A percentile compares a stretch with the other conserved stretches of the same genome.
Conservation (phyloP, 2,329 filamentous ascomycete species). For the Macroventuria anomochaeta region DNA sequence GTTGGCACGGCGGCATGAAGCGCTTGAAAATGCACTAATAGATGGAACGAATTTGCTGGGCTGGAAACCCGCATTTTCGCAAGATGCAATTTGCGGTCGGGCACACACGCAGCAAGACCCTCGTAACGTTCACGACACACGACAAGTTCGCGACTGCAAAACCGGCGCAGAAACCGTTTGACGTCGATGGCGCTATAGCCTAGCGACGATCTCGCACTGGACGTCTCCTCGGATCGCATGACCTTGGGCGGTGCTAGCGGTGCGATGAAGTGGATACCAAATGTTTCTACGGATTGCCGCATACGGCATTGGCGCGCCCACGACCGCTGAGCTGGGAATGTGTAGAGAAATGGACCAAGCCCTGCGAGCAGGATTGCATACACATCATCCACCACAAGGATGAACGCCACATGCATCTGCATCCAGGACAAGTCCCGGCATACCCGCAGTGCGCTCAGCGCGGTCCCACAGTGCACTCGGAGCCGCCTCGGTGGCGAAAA, state of each 20-base stretch:
- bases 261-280: constrained; percentile 5
- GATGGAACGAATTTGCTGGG: constrained; percentile 15
- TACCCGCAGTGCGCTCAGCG: neutral
- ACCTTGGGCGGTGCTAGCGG: constrained; percentile 18
- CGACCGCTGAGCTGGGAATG: constrained; percentile 9
- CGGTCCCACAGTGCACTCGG: constrained; percentile 2
- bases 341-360: neutral
- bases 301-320: neutral
- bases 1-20: constrained; percentile 34
- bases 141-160: constrained; percentile 3
- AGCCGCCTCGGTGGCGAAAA: constrained; percentile 11
- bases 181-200: constrained; percentile 20
- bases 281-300: constrained; percentile 5
- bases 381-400: neutral
- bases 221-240: constrained; percentile 27
- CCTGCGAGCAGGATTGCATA: constrained; percentile 4
- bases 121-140: constrained; percentile 11
- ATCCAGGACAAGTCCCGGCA: neutral
- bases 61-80: constrained; percentile 1
- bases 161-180: constrained; percentile 10
- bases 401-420: neutral
- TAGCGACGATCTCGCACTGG: constrained; percentile 23
- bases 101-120: constrained; percentile 24
- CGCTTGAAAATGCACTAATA: constrained; percentile 14
- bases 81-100: constrained; percentile 20